These are phyloP conservation scores for Colletotrichum siamense DNA, from an alignment of 2,329 filamentous ascomycete genomes.

Conservation along the genomic window DNA sequence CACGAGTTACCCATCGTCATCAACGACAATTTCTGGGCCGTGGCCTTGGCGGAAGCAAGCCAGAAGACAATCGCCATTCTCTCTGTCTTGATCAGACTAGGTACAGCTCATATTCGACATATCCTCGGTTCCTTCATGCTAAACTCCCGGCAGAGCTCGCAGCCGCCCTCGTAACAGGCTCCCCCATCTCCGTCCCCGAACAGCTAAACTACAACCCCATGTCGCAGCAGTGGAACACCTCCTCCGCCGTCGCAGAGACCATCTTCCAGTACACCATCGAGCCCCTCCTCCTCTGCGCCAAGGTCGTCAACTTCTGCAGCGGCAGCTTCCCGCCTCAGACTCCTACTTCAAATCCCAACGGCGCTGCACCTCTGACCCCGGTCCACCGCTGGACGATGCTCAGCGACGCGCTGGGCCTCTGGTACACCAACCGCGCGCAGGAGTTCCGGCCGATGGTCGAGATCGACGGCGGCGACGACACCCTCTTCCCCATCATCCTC, in stretches of 20 bases:
- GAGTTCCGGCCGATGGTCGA: constrained; percentile 39
- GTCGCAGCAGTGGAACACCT: not conserved
- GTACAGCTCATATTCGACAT: constrained; percentile 12
- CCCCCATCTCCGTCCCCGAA: constrained; percentile 29
- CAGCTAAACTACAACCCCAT: constrained; percentile 19
- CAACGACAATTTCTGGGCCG: not conserved
- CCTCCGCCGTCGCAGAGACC: constrained; percentile 20
- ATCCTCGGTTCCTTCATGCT: not conserved
- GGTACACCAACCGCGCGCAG: constrained; percentile 36
- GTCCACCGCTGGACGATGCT: constrained; percentile 35
- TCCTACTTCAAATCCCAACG: not conserved
- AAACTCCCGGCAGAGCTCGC: constrained; percentile 28
- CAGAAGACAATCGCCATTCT: constrained; percentile 14
- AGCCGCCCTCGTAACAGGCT: constrained; percentile 30
- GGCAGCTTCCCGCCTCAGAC: constrained; percentile 27
- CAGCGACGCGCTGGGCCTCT: constrained; percentile 34
- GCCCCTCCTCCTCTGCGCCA: constrained; percentile 36
- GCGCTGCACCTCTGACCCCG: not conserved
- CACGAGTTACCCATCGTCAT: not conserved
- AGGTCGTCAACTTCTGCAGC: constrained; percentile 38
- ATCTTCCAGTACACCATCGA: constrained; percentile 26
- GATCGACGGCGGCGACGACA: constrained; percentile 31
- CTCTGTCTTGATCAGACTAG: constrained; percentile 28
- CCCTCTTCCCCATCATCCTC: constrained; percentile 39
- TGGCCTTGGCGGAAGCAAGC: not conserved